These are phyloP conservation scores for Hypoxylon crocopeplum DNA, from an alignment of 495 filamentous ascomycete species.

Conservation along the genomic window DNA sequence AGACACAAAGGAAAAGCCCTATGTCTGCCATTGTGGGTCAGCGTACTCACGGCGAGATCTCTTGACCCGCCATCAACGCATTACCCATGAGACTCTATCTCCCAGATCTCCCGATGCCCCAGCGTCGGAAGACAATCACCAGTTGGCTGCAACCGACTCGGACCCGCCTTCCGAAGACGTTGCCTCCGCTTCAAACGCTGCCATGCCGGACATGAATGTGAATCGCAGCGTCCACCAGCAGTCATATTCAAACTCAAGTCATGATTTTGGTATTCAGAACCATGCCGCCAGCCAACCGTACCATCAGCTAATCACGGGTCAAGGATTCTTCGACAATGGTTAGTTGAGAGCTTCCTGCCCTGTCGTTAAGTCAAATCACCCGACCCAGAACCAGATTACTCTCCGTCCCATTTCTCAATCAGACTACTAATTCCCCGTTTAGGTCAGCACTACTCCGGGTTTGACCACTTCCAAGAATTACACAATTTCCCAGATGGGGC, in stretches of 20 bases:
- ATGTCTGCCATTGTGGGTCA: constrained; percentile 61
- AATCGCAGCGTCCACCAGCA: constrained; percentile 31
- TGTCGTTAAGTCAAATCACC: background rate
- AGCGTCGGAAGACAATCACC: constrained; percentile 39
- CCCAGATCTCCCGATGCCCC: constrained; percentile 42
- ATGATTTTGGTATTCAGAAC: constrained; percentile 33
- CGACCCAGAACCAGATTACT: constrained; percentile 4
- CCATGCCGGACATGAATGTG: constrained; percentile 33
- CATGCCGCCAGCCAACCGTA: constrained; percentile 34
- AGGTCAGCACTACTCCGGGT: constrained; percentile 39
- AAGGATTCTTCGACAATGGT: constrained; percentile 41
- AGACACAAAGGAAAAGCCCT: constrained; percentile 64
- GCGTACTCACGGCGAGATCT: constrained; percentile 62
- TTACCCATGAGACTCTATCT: constrained; percentile 42
- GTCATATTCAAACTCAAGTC: constrained; percentile 33
- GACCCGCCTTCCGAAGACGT: constrained; percentile 36
- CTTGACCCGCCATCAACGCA: constrained; percentile 59
- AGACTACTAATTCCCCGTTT: constrained; percentile 22
- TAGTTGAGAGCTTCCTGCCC: constrained; percentile 15
- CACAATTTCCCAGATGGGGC: constrained; percentile 25
- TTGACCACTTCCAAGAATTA: constrained; percentile 40
- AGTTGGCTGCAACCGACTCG: constrained; percentile 37
- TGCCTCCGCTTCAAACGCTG: constrained; percentile 13
- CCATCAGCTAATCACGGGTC: constrained; percentile 32
- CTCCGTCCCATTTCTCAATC: constrained; percentile 8